A percentile compares a stretch with the other conserved stretches of the same genome.
These are phyloP conservation scores for Sarocladium brachiariae DNA, from an alignment of 2,329 filamentous ascomycete species.

Conservation along the genomic window DNA sequence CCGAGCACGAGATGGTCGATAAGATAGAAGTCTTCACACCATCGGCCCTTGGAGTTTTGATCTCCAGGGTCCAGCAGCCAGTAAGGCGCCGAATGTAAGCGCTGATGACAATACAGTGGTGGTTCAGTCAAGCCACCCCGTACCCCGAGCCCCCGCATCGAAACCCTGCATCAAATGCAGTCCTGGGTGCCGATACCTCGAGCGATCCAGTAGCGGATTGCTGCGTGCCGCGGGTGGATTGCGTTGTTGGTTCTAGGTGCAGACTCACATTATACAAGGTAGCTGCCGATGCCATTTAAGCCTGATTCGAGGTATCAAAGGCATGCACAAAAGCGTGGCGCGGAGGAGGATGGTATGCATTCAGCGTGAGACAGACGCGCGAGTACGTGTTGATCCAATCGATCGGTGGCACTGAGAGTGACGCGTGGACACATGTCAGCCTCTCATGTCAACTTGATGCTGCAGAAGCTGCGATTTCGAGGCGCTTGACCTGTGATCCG, in stretches of 20 bases:
- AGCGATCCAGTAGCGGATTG: not conserved
- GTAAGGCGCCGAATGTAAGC: not conserved
- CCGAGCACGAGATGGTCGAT: not conserved
- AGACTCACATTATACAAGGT: too few relatives aligned
- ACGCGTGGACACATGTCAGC: not conserved
- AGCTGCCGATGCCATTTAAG: too few relatives aligned
- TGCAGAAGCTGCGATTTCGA: not conserved
- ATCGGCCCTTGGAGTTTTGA: not conserved
- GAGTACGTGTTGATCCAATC: conserved; percentile 1
- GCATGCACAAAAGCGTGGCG: not conserved
- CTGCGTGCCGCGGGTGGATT: conserved; percentile 7
- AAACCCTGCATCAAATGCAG: too few relatives aligned
- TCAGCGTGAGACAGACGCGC: conserved; percentile 3
- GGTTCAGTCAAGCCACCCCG: conserved; percentile 1
- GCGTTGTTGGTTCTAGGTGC: not conserved
- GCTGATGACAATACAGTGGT: not conserved
- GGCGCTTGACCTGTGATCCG: not conserved
- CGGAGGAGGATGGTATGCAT: conserved; percentile 3
- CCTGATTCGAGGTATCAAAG: too few relatives aligned
- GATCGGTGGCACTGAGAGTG: not conserved
- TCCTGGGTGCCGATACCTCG: not conserved
- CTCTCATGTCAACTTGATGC: conserved; percentile 3
- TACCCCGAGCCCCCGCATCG: not conserved
- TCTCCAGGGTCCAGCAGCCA: not conserved
- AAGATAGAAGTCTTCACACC: not conserved